phyloP scores from a whole-genome alignment of 2,329 filamentous ascomycete genomes.

The Botrytis fabae region DNA sequence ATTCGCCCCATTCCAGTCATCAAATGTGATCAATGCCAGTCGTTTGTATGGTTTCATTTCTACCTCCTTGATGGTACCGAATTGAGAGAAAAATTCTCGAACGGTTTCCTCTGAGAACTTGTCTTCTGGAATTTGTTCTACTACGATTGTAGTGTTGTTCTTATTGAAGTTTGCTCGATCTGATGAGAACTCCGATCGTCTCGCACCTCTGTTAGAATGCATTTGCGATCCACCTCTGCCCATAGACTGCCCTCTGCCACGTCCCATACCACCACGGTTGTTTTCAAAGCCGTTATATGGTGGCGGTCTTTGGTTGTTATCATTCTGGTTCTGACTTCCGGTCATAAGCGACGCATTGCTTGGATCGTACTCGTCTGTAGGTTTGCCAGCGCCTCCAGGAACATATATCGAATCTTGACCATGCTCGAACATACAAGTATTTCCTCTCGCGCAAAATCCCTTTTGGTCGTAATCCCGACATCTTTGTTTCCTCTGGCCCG shows the following conservation, averaged over 20 bases:
- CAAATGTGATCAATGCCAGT: constrained; percentile 69
- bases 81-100: constrained; percentile 68
- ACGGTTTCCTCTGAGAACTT: constrained; percentile 66
- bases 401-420: constrained; percentile 53
- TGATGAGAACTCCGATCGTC: constrained; percentile 59
- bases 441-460: constrained; percentile 69
- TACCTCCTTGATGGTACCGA: constrained; percentile 65
- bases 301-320: not conserved
- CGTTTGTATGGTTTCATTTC: constrained; percentile 66
- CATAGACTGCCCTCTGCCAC: constrained; percentile 39
- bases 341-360: constrained; percentile 50
- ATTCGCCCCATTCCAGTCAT: constrained; percentile 64
- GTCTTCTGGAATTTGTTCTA: constrained; percentile 76
- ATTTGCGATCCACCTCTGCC: constrained; percentile 30
- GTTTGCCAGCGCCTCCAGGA: constrained; percentile 32
- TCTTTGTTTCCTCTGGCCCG: constrained; percentile 41
- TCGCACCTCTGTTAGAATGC: constrained; percentile 33
- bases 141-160: constrained; percentile 66
- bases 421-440: constrained; percentile 69
- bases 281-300: constrained; percentile 17
- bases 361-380: constrained; percentile 57
- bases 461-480: constrained; percentile 73
- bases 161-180: constrained; percentile 63
- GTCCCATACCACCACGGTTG: constrained; percentile 37
- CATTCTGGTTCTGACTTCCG: constrained; percentile 32